Percentiles rank a stretch among this genome's conserved stretches.
phyloP scores from a whole-genome alignment of 2,329 filamentous ascomycete genomes.

The Fonsecaea multimorphosa region DNA sequence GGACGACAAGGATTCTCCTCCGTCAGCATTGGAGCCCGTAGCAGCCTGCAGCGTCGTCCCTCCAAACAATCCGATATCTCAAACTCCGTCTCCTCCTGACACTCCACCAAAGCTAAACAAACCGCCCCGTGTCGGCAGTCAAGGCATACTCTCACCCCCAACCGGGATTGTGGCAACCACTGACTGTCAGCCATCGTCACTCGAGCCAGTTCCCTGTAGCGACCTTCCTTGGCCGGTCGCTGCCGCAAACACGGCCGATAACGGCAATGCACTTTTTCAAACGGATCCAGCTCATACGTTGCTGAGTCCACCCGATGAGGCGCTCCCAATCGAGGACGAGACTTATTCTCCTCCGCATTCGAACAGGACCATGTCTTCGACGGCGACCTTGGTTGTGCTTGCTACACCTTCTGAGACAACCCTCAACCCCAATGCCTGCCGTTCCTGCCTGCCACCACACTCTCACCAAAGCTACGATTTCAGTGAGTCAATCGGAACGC shows the following conservation, averaged over 20 bases:
- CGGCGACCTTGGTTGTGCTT: not conserved
- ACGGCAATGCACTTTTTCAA: not conserved
- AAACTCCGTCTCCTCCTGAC: not conserved
- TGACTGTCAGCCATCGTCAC: not conserved
- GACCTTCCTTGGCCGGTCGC: not conserved
- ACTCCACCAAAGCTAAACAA: not conserved
- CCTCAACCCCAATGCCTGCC: constrained; percentile 2
- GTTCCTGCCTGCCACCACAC: constrained; percentile 4
- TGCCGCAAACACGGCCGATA: not conserved
- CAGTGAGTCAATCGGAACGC: constrained; percentile 11
- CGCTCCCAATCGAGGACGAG: not conserved
- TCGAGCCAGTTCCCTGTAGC: not conserved
- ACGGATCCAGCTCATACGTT: not conserved
- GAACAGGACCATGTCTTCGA: not conserved
- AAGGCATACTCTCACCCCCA: not conserved
- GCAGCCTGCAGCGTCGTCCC: not conserved
- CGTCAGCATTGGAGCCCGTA: not conserved
- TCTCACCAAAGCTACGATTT: constrained; percentile 15
- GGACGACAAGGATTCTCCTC: not conserved
- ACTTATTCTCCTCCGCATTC: not conserved
- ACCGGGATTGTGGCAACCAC: not conserved
- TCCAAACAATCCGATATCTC: not conserved
- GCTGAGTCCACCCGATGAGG: not conserved
- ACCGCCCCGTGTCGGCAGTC: not conserved
- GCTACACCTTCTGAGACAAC: not conserved